Conservation (phyloP, 2,329 filamentous ascomycete genomes). For the Arthrobotrys entomopaga region DNA sequence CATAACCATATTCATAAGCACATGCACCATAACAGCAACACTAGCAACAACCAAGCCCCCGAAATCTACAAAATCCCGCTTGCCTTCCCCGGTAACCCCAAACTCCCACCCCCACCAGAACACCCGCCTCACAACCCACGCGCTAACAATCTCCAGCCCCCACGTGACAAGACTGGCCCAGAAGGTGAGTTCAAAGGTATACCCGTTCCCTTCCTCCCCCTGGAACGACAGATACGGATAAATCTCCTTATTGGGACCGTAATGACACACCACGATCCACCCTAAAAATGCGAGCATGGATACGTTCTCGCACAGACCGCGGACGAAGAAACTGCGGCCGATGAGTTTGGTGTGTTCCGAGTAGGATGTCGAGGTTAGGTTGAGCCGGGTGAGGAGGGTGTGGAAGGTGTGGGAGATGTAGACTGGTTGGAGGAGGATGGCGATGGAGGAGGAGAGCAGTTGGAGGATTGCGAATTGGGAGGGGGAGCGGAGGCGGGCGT, state of each 20-base stretch:
- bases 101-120: slow-evolving; percentile 71
- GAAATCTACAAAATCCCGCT: slow-evolving; percentile 73
- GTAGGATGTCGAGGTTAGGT: slow-evolving; percentile 71
- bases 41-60: slow-evolving; percentile 70
- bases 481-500: slow-evolving; percentile 74
- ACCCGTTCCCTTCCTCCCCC: slow-evolving; percentile 63
- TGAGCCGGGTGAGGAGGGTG: slow-evolving; percentile 67
- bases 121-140: slow-evolving; percentile 70
- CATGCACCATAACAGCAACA: slow-evolving; percentile 72
- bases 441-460: slow-evolving; percentile 71
- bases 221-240: slow-evolving; percentile 78
- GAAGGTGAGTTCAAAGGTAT: slow-evolving; percentile 73
- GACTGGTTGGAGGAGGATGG: slow-evolving; percentile 73
- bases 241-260: slow-evolving; percentile 73
- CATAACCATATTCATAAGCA: slow-evolving; percentile 78
- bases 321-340: slow-evolving; percentile 74
- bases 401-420: slow-evolving; percentile 72
- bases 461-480: slow-evolving; percentile 74
- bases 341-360: slow-evolving; percentile 74
- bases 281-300: slow-evolving; percentile 76
- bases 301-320: slow-evolving; percentile 74
- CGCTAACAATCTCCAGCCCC: slow-evolving; percentile 73
- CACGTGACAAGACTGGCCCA: slow-evolving; percentile 73
- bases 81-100: slow-evolving; percentile 73
- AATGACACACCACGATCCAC: slow-evolving; percentile 73